Percentiles rank a stretch among this genome's conserved stretches.
phyloP scores from a whole-genome alignment of 225 moss, liverwort and hornwort genomes.

The Antitrichia curtipendula region DNA sequence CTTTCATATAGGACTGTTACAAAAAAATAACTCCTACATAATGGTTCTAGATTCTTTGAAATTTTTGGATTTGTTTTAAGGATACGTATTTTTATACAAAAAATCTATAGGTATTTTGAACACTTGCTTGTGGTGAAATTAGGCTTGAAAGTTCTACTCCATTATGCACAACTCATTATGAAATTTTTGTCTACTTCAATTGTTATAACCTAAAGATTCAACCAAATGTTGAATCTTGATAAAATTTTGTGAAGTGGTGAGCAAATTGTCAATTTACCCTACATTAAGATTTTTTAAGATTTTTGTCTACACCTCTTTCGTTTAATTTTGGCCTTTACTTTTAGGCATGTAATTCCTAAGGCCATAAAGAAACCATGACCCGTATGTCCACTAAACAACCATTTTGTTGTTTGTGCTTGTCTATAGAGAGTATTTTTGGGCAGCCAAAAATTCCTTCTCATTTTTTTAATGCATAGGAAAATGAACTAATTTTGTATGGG shows the following conservation, averaged over 20 bases:
- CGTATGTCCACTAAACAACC: rapidly evolving
- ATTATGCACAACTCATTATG: not conserved
- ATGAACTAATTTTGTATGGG: not conserved
- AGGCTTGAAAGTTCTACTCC: not conserved
- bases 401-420: not conserved
- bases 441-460: rapidly evolving
- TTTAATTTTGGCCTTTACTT: not conserved
- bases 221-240: not conserved
- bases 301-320: not conserved
- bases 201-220: not conserved
- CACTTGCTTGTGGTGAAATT: not conserved
- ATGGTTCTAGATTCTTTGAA: not conserved
- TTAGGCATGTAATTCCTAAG: not conserved
- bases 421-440: not conserved
- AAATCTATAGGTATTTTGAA: not conserved
- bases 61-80: not conserved
- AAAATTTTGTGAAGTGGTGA: not conserved
- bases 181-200: not conserved
- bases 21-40: not conserved
- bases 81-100: too few relatives aligned
- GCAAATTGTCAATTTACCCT: not conserved
- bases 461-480: not conserved
- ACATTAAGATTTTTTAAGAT: not conserved
- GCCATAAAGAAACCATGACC: not conserved
- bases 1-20: not conserved